Evolutionary conservation across 768 basidiomycete species (phyloP).

Genomic region (Inosperma sp.): DNA sequence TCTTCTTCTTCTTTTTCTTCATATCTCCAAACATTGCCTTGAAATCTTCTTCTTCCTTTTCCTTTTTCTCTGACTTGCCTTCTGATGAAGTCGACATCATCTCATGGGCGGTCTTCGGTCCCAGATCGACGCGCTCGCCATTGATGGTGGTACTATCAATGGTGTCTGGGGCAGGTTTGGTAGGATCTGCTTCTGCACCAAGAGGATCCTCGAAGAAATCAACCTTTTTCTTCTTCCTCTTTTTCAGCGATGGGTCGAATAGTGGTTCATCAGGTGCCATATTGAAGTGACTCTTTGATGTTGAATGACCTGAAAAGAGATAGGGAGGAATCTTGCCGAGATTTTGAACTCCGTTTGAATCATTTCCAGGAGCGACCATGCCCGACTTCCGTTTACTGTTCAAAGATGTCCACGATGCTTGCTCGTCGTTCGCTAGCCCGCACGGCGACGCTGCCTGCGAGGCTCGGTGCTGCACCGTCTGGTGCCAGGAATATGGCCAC

Average conservation of each 20-base stretch:
- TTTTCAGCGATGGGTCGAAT: conserved; percentile 81
- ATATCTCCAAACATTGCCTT: conserved; percentile 84
- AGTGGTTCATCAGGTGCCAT: conserved; percentile 71
- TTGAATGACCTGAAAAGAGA: neutral
- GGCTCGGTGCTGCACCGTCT: conserved; percentile 41
- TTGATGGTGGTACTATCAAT: conserved; percentile 67
- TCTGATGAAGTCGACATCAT: conserved; percentile 69
- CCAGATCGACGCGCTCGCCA: conserved; percentile 73
- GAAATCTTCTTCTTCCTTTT: conserved; percentile 67
- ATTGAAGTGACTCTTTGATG: neutral
- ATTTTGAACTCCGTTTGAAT: neutral
- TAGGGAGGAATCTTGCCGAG: neutral
- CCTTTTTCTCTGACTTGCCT: conserved; percentile 38
- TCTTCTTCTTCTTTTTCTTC: conserved; percentile 94
- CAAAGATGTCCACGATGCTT: conserved; percentile 35
- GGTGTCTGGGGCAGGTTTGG: conserved; percentile 66
- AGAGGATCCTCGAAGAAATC: conserved; percentile 83
- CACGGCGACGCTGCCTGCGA: conserved; percentile 32
- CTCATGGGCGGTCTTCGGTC: conserved; percentile 70
- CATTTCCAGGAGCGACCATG: too few relatives aligned
- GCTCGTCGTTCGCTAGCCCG: conserved; percentile 45
- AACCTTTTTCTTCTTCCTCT: conserved; percentile 84
- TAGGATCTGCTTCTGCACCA: conserved; percentile 78
- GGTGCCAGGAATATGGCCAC: conserved; percentile 90
- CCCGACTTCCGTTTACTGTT: conserved; percentile 35